These are phyloP conservation scores for Periconia sp. DNA, from an alignment of 2,329 filamentous ascomycete genomes.

Conservation along the genomic window DNA sequence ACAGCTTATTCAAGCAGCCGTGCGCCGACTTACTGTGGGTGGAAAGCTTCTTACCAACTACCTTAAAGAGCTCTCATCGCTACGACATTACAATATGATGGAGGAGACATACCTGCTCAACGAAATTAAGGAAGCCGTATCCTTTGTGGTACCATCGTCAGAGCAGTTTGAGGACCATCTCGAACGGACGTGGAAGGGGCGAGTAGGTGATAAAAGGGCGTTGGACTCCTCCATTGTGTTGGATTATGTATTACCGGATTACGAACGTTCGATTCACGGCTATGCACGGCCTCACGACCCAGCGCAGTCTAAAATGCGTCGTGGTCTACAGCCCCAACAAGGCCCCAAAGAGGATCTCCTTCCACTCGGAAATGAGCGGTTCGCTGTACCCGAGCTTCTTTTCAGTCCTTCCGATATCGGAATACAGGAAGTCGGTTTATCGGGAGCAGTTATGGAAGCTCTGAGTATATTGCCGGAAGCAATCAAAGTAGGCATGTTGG, in stretches of 20 bases:
- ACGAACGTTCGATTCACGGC: constrained; percentile 64
- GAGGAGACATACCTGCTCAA: constrained; percentile 93
- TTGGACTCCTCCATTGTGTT: constrained; percentile 65
- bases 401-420: constrained; percentile 87
- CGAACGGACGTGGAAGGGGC: constrained; percentile 75
- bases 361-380: constrained; percentile 88
- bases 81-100: constrained; percentile 93
- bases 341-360: constrained; percentile 72
- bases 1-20: constrained; percentile 74
- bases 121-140: constrained; percentile 89
- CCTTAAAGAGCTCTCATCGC: constrained; percentile 82
- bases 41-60: constrained; percentile 94
- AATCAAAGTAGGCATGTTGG: constrained; percentile 78
- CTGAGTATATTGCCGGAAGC: constrained; percentile 75
- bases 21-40: constrained; percentile 84
- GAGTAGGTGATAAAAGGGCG: constrained; percentile 59
- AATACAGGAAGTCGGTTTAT: constrained; percentile 78
- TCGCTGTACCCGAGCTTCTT: constrained; percentile 83
- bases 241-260: constrained; percentile 91
- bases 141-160: constrained; percentile 72
- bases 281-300: constrained; percentile 78
- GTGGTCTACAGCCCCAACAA: constrained; percentile 51
- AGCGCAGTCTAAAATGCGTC: constrained; percentile 55
- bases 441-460: constrained; percentile 80
- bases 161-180: constrained; percentile 69